phyloP scores from a whole-genome alignment of 305 asterid species.

The Fraxinus platypoda region DNA sequence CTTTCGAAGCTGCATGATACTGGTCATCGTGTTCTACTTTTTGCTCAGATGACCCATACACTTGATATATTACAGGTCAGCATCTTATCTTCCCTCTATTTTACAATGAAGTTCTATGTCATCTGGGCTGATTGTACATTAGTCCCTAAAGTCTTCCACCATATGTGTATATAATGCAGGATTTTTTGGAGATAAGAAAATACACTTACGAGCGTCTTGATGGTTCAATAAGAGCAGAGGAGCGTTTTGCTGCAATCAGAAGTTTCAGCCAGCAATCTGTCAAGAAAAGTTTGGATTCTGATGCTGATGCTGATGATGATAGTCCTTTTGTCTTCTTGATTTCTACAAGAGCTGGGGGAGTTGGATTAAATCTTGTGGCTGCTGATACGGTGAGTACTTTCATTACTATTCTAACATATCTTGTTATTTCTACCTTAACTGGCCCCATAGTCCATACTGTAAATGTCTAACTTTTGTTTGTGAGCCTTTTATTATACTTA shows the following conservation, averaged over 20 bases:
- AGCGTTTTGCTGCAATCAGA: slow-evolving; percentile 94
- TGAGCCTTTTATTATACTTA: not conserved
- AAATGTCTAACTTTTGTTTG: not conserved
- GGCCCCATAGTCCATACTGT: slow-evolving; percentile 6
- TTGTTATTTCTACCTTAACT: slow-evolving; percentile 2
- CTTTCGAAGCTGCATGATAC: slow-evolving; percentile 64
- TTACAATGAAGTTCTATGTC: slow-evolving; percentile 15
- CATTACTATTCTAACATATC: not conserved
- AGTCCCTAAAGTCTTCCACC: slow-evolving; percentile 17
- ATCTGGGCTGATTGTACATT: slow-evolving; percentile 13
- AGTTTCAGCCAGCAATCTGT: slow-evolving; percentile 63
- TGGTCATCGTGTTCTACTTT: slow-evolving; percentile 81
- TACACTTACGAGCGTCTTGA: slow-evolving; percentile 93
- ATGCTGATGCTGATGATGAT: slow-evolving; percentile 32
- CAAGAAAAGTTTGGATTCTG: slow-evolving; percentile 33
- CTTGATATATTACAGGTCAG: slow-evolving; percentile 87
- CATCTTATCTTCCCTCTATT: slow-evolving; percentile 14
- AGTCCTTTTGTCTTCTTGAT: slow-evolving; percentile 81
- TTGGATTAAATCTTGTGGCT: slow-evolving; percentile 93
- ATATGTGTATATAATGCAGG: slow-evolving; percentile 47
- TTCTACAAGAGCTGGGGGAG: slow-evolving; percentile 99
- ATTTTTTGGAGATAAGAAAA: slow-evolving; percentile 78
- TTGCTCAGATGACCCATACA: slow-evolving; percentile 96
- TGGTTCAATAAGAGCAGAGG: slow-evolving; percentile 95
- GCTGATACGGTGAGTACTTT: slow-evolving; percentile 82